Base-by-base conservation (phyloP, 371 early-diverging fungal genomes). In the Gilbertella persicaria region DNA sequence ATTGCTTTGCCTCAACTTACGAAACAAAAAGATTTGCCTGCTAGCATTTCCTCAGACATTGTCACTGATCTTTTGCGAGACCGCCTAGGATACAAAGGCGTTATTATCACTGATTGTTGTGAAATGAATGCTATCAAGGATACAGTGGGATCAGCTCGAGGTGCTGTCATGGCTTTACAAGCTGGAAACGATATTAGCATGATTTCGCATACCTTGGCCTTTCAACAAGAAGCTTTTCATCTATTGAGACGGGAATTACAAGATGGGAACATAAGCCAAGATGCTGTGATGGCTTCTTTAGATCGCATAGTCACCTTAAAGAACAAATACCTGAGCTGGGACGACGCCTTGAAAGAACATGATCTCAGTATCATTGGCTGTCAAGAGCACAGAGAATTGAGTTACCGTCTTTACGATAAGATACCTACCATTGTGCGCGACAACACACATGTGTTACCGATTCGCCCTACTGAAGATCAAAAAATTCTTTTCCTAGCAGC, bases 51-150 rank as follows among this genome's bases (percentile, higher is more conserved):
- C 0, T 52, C 58, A 20, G 69, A 69, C 41, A 56, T 80, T 17
- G 73, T 62, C 5, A 55, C 51, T 8, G 69, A 64, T 44, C 24
- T 80, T 21, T 39, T 80, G 30, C 64, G 78, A 30, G 23, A 55
- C 16, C 26, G 55, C 2, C 36, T 78, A 12, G 60, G 64, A 2
- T 80, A 76, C 48, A n/a, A 67, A 8, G 81, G 81, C n/a, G 30
- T 80, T 0, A 58, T 73, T 17, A 64, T 76, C 16, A 75, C 81
- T 1, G 81, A 80, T 50, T 78, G 79, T 33, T 49, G 75, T 26
- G 79, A 78, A 44, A 78, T 80, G 78, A 76, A 78, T 17, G 78
- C 81, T 25, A 57, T 80, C 29, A 71, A 72, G 45, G 69, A 69
- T 3, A 64, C 75, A 1, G 55, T 70, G 4, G 79, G 78, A 14